phyloP scores from a whole-genome alignment of 345 rosid genomes.

The Linum usitatissimum region DNA sequence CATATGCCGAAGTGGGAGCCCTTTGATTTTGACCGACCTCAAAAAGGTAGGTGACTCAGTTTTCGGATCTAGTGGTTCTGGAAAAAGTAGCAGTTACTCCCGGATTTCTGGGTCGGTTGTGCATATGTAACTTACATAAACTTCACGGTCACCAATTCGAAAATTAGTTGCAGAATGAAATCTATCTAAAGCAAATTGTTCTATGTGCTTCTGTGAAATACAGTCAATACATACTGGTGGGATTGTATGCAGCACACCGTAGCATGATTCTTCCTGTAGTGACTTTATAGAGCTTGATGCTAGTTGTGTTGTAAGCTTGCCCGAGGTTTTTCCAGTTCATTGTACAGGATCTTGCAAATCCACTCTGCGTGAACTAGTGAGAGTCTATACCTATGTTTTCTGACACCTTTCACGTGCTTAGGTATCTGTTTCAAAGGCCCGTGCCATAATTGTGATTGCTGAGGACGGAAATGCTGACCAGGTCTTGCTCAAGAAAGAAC shows the following conservation, averaged over 20 bases:
- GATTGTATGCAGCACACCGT: background rate
- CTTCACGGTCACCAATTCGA: background rate
- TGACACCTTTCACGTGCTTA: conserved; percentile 16
- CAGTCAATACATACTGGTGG: too few relatives aligned
- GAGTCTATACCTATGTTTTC: conserved; percentile 5
- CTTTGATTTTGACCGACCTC: conserved; percentile 56
- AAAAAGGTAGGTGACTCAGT: conserved; percentile 36
- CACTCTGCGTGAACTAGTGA: conserved; percentile 6
- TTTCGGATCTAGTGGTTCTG: background rate
- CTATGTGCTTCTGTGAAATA: background rate
- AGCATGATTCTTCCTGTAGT: too few relatives aligned
- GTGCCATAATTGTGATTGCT: conserved; percentile 63
- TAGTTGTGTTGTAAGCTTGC: too few relatives aligned
- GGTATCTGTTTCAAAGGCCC: conserved; percentile 75
- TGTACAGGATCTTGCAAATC: background rate
- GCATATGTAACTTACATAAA: background rate
- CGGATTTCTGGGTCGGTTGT: background rate
- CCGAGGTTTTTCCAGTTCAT: too few relatives aligned
- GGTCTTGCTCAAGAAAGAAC: conserved; percentile 30
- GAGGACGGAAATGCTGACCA: conserved; percentile 79
- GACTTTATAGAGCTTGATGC: too few relatives aligned
- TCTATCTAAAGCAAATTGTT: background rate
- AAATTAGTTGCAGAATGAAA: background rate
- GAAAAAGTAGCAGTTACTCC: background rate
- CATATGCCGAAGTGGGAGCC: conserved; percentile 70